These are phyloP conservation scores for Durio zibethinus DNA, from an alignment of 345 rosid species.

Conservation along the genomic window DNA sequence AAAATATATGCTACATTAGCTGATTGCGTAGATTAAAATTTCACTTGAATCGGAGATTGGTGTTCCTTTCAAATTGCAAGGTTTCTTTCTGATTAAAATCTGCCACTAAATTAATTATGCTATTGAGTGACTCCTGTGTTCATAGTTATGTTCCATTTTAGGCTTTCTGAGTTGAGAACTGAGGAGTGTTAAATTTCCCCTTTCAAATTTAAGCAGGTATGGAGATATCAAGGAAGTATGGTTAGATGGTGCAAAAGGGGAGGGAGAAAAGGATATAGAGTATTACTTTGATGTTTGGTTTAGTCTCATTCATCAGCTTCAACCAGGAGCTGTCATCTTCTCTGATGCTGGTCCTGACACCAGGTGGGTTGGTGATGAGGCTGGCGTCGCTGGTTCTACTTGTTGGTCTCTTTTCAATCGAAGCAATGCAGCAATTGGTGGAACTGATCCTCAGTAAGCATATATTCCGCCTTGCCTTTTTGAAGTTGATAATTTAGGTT, in stretches of 20 bases:
- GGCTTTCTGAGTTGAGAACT: neutral
- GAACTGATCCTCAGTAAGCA: constrained; percentile 57
- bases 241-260: constrained; percentile 86
- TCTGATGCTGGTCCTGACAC: constrained; percentile 84
- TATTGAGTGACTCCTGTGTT: neutral
- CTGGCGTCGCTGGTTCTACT: constrained; percentile 58
- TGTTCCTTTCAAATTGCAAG: neutral
- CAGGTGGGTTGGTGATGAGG: constrained; percentile 85
- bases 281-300: constrained; percentile 79
- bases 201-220: constrained; percentile 42
- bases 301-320: constrained; percentile 70
- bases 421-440: constrained; percentile 57
- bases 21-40: neutral
- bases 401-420: constrained; percentile 86
- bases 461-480: neutral
- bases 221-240: constrained; percentile 79
- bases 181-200: neutral
- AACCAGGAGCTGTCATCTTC: constrained; percentile 70
- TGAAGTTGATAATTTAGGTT: neutral
- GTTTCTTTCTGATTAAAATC: neutral
- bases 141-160: neutral
- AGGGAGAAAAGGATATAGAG: constrained; percentile 72
- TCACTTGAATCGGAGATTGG: neutral
- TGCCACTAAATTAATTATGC: neutral
- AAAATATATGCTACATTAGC: neutral